Percentiles rank a stretch among this genome's conserved stretches.
Conservation (phyloP, 768 basidiomycete species). For the Boletales sp. region DNA sequence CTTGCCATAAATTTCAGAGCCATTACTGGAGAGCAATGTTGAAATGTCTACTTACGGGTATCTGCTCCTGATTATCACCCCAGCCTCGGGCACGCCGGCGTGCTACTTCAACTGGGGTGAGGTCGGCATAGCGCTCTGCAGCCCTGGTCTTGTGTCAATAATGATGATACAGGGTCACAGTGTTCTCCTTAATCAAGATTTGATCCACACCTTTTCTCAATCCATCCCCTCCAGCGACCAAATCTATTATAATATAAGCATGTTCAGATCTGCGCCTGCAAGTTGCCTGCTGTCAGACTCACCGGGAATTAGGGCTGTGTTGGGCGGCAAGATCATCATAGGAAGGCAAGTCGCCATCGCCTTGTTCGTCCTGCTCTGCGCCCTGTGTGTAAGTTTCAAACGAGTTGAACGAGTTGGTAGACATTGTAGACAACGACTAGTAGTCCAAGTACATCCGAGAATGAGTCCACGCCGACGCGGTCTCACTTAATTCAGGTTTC, state of each 20-base stretch:
- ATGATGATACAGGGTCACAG: background rate
- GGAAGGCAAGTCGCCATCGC: conserved; percentile 61
- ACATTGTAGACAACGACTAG: conserved; percentile 11
- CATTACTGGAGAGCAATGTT: background rate
- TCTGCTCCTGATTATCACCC: conserved; percentile 43
- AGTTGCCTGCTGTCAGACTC: conserved; percentile 19
- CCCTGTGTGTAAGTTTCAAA: conserved; percentile 25
- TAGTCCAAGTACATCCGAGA: background rate
- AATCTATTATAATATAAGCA: conserved; percentile 46
- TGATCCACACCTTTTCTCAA: conserved; percentile 69
- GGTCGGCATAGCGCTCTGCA: conserved; percentile 73
- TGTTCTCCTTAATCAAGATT: background rate
- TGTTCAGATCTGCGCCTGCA: background rate
- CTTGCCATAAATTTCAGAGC: conserved; percentile 13
- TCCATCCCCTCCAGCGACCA: conserved; percentile 83
- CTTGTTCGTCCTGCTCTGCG: conserved; percentile 42
- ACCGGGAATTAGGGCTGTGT: conserved; percentile 82
- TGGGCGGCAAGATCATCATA: conserved; percentile 78
- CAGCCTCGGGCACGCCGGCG: conserved; percentile 67
- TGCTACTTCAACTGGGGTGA: conserved; percentile 53
- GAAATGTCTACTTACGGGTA: conserved; percentile 12
- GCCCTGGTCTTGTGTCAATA: conserved; percentile 46
- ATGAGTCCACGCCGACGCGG: too few species aligned
- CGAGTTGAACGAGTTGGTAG: conserved; percentile 18
- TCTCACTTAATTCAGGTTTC: too few species aligned